These are phyloP conservation scores for Trichoderma sp. DNA, from an alignment of 2,329 filamentous ascomycete genomes.

Conservation along the genomic window DNA sequence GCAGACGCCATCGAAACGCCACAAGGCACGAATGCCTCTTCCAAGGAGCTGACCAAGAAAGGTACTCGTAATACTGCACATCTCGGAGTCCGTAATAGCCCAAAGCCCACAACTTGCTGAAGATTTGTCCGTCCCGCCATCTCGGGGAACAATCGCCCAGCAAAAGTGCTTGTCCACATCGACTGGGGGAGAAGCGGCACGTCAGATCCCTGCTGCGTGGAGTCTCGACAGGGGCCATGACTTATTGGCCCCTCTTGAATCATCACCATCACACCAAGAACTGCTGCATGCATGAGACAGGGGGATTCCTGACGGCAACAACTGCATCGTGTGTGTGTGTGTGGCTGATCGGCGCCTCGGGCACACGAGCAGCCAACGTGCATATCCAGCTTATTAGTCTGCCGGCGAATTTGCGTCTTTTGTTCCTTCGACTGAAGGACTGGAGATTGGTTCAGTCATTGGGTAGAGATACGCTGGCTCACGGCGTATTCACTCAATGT, in stretches of 20 bases:
- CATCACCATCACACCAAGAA: conserved; percentile 7
- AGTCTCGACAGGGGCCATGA: conserved; percentile 12
- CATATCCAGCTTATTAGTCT: conserved; percentile 8
- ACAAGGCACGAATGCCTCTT: neutral
- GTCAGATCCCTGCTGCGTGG: conserved; percentile 9
- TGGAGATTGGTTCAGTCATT: neutral
- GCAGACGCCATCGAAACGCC: conserved; percentile 13
- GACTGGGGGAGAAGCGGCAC: conserved; percentile 1
- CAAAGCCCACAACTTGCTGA: neutral
- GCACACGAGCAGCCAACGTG: conserved; percentile 9
- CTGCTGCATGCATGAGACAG: neutral
- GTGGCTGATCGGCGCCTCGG: conserved; percentile 21
- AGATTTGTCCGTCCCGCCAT: neutral
- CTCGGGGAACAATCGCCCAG: neutral
- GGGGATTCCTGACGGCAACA: conserved; percentile 5
- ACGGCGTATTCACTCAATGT: too few species aligned
- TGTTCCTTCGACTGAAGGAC: neutral
- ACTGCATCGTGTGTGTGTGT: conserved; percentile 8
- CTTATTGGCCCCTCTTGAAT: neutral
- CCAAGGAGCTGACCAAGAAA: neutral
- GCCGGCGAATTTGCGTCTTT: conserved; percentile 1
- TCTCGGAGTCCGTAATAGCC: neutral
- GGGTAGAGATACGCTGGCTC: neutral
- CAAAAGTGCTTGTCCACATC: neutral
- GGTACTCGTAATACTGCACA: neutral